Base-by-base conservation (phyloP, 73 alveolate genomes). In the Blepharisma stoltei region DNA sequence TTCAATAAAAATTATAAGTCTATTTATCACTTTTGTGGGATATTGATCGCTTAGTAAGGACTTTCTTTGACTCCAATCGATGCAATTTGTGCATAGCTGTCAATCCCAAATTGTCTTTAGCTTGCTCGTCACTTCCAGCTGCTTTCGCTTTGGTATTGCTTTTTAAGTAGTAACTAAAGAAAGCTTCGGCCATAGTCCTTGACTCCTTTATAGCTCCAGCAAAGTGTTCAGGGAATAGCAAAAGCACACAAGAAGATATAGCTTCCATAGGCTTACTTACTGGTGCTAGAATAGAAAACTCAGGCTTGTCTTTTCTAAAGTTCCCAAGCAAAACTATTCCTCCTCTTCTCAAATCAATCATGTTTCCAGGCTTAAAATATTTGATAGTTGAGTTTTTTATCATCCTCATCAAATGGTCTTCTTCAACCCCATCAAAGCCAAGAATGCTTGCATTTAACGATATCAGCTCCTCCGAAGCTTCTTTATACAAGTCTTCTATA, bases 401-500 rank as follows among this genome's bases (percentile, higher is more conserved):
- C 23, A 60, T 38, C 73, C 73, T 60, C 14, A 60, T 14, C 14
- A 60, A 14, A 60, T 60, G 73, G 23, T 60, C 73, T 25, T 60
- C 73, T 38, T 60, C 23, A 20, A 60, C 73, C 37, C 73, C 73
- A 14, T 60, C 48, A 14, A 60, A 25, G 0, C 73, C 73, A 25
- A 60, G 23, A 8, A 14, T 60, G 11, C 18, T 25, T 38, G 23
- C 0, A 60, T 60, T 60, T 2, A 60, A 38, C 38, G 23, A 25
- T 18, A 60, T 20, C 18, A 60, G 73, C 23, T 60, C 73, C 23
- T 60, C 73, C 2, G 46, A 14, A 60, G 73, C 73, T 60, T 60
- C 73, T 25, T 60, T 60, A 60, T 60, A 60, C 14, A n/a, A 60
- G 23, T 60, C 73, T 5, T 60, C 73, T 14, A 60, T 60, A 60